phyloP scores from a whole-genome alignment of 495 filamentous ascomycete species.

The Geopyxis carbonaria region DNA sequence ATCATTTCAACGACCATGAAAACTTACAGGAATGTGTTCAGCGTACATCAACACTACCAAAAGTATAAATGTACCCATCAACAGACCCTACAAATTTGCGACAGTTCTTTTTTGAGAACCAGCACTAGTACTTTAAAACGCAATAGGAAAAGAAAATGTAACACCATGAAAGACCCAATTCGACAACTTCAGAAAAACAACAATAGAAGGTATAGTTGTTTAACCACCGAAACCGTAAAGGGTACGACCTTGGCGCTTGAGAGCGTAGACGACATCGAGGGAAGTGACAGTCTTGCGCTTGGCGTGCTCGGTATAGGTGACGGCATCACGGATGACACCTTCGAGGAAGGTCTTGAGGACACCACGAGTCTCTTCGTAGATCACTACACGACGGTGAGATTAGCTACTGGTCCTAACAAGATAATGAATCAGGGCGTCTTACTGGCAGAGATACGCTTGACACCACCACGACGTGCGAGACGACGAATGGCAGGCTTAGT shows the following conservation, averaged over 20 bases:
- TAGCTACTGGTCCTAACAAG: slow-evolving; percentile 24
- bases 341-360: slow-evolving; percentile 99
- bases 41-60: too few relatives aligned
- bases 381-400: slow-evolving; percentile 37
- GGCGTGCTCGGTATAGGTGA: slow-evolving; percentile 95
- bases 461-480: slow-evolving; percentile 98
- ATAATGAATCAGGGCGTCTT: slow-evolving; percentile 23
- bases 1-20: too few relatives aligned
- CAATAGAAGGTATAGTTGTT: too few relatives aligned
- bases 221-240: slow-evolving; percentile 98
- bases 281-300: slow-evolving; percentile 97
- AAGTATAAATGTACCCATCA: too few relatives aligned
- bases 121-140: too few relatives aligned
- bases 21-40: too few relatives aligned
- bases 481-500: slow-evolving; percentile 99
- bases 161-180: too few relatives aligned
- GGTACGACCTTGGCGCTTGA: slow-evolving; percentile 90
- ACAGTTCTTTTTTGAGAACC: too few relatives aligned
- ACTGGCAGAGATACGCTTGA: slow-evolving; percentile 99
- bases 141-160: too few relatives aligned
- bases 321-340: slow-evolving; percentile 97
- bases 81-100: too few relatives aligned
- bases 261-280: slow-evolving; percentile 85
- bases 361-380: slow-evolving; percentile 99
- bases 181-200: too few relatives aligned